Conservation (phyloP, 352 stramenopile genomes). For the Pythium brachiatum region DNA sequence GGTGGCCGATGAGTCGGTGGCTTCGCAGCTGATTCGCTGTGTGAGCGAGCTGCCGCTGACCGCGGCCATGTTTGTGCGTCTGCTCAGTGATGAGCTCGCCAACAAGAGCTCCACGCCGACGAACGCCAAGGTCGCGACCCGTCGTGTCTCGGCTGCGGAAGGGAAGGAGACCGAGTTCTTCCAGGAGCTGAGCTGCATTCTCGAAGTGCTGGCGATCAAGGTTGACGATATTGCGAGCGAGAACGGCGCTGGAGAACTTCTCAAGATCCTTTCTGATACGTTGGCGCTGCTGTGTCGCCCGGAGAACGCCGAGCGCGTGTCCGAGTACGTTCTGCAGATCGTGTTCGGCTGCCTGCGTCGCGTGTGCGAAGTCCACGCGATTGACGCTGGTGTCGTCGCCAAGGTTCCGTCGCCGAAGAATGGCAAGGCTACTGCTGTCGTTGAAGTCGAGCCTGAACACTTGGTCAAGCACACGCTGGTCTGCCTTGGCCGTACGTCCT, state of each 20-base stretch:
- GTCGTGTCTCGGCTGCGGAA: constrained; percentile 10
- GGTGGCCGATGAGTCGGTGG: constrained; percentile 54
- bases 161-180: constrained; percentile 31
- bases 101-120: constrained; percentile 15
- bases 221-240: constrained; percentile 40
- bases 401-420: constrained; percentile 6
- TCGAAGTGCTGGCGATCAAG: constrained; percentile 77
- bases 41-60: constrained; percentile 52
- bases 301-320: constrained; percentile 51
- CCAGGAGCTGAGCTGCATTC: constrained; percentile 62
- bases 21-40: constrained; percentile 49
- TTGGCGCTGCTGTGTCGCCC: constrained; percentile 55
- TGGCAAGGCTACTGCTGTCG: constrained; percentile 26
- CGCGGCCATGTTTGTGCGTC: constrained; percentile 48
- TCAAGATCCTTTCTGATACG: constrained; percentile 57
- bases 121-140: constrained; percentile 12
- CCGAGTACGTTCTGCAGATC: constrained; percentile 81
- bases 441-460: constrained; percentile 45
- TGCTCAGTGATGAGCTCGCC: constrained; percentile 46
- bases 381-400: background rate
- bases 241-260: constrained; percentile 31
- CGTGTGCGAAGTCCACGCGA: constrained; percentile 52
- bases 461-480: constrained; percentile 80
- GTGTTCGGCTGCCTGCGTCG: constrained; percentile 74
- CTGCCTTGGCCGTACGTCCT: constrained; percentile 61